Conservation (phyloP, 352 stramenopile species). For the Pelagophyceae sp. region DNA sequence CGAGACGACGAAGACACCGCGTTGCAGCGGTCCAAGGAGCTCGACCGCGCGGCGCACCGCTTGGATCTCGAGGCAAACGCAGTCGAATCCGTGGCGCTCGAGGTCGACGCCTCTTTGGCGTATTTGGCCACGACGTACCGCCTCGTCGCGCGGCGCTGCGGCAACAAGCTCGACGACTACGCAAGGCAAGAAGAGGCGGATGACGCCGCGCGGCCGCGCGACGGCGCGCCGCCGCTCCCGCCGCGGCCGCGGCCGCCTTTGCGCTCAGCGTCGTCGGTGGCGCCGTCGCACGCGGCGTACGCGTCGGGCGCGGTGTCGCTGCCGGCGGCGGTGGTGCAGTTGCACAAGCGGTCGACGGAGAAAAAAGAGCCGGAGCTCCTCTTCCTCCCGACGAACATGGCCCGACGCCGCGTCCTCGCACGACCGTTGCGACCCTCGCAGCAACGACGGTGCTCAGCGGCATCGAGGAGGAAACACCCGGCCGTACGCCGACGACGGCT, state of each 20-base stretch:
- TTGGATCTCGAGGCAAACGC: too few species aligned
- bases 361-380: background rate
- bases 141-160: too few species aligned
- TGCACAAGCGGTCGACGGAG: background rate
- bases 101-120: background rate
- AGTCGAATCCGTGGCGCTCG: too few species aligned
- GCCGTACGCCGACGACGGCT: too few species aligned
- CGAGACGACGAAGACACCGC: background rate
- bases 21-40: background rate
- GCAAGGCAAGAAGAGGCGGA: background rate
- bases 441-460: too few species aligned
- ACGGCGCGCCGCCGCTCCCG: background rate
- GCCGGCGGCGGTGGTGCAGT: background rate
- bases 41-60: too few species aligned
- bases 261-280: too few species aligned
- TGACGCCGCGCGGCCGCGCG: background rate
- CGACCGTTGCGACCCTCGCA: too few species aligned
- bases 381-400: conserved; percentile 15
- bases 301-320: background rate
- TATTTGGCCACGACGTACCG: too few species aligned
- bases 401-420: background rate
- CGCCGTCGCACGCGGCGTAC: background rate
- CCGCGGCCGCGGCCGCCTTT: background rate
- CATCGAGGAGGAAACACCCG: too few species aligned
- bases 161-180: background rate